Evolutionary conservation across 2,329 filamentous ascomycete genomes (phyloP).

Genomic region (Aspergillus unguis): DNA sequence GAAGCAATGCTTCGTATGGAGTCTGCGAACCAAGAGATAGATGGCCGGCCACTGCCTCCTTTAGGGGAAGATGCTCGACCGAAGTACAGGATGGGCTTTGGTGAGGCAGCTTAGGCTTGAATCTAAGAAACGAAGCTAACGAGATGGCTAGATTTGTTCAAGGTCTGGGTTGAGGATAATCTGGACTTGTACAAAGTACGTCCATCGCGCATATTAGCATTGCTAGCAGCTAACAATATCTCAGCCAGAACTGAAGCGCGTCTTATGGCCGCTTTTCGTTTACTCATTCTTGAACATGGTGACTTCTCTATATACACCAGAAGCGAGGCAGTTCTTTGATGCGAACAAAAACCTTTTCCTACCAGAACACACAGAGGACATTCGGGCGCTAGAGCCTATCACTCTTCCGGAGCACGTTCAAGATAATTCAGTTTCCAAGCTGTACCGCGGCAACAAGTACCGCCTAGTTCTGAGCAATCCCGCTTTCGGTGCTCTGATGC

Average conservation of each 20-base stretch:
- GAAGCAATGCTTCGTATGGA: conserved; percentile 91
- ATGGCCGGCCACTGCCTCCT: conserved; percentile 69
- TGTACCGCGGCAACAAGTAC: conserved; percentile 86
- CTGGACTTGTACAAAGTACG: conserved; percentile 87
- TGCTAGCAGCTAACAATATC: conserved; percentile 11
- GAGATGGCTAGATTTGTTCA: conserved; percentile 56
- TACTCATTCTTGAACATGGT: conserved; percentile 86
- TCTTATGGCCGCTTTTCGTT: conserved; percentile 91
- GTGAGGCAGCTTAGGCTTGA: conserved; percentile 31
- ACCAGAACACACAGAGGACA: conserved; percentile 72
- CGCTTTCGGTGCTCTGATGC: conserved; percentile 76
- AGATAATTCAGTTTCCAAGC: conserved; percentile 71
- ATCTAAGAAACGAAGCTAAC: background rate
- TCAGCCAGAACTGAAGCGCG: conserved; percentile 78
- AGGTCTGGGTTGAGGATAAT: conserved; percentile 83
- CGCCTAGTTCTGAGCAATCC: conserved; percentile 83
- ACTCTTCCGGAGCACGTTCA: conserved; percentile 73
- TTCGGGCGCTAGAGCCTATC: conserved; percentile 71
- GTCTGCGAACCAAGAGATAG: conserved; percentile 75
- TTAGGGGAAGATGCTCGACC: conserved; percentile 69
- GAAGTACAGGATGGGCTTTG: conserved; percentile 73
- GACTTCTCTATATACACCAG: conserved; percentile 65
- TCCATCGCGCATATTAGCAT: background rate
- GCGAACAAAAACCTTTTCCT: conserved; percentile 68
- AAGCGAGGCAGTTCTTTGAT: conserved; percentile 71